Percentiles rank a stretch among this genome's conserved stretches.
These are phyloP conservation scores for Boletus sp. DNA, from an alignment of 768 basidiomycete species.

Conservation along the genomic window DNA sequence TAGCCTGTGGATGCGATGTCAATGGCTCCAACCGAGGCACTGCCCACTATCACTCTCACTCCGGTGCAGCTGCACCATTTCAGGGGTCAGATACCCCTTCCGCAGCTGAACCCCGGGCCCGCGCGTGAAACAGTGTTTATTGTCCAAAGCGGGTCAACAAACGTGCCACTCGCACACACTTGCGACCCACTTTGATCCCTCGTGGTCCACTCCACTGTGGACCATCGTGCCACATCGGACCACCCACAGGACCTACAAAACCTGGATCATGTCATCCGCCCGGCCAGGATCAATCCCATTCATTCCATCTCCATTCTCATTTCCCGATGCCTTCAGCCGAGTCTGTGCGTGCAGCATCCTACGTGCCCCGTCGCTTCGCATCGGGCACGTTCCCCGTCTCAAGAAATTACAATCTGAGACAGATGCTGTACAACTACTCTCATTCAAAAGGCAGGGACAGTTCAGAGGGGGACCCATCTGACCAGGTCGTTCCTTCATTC, in stretches of 20 bases:
- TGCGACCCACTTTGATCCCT: neutral
- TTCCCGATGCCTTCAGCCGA: conserved; percentile 9
- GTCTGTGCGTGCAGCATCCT: conserved; percentile 7
- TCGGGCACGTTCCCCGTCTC: conserved; percentile 31
- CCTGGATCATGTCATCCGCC: neutral
- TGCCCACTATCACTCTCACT: conserved; percentile 2
- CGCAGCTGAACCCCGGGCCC: conserved; percentile 1
- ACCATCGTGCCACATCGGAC: conserved; percentile 4
- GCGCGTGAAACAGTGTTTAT: neutral
- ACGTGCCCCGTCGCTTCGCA: conserved; percentile 16
- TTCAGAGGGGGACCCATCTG: conserved; percentile 6
- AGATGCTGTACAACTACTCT: conserved; percentile 27
- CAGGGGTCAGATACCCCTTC: neutral
- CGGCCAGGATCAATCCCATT: neutral
- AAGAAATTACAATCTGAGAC: conserved; percentile 22
- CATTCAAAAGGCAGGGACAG: neutral
- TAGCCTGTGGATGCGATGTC: conserved; percentile 2
- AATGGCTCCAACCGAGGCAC: conserved; percentile 8
- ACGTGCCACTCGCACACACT: conserved; percentile 3
- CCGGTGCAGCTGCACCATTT: neutral
- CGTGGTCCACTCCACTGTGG: conserved; percentile 1
- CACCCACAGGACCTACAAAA: conserved; percentile 17
- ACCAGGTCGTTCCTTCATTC: conserved; percentile 33
- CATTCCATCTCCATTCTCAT: neutral
- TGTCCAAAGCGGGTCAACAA: neutral